A percentile compares a stretch with the other conserved stretches of the same genome.
These are phyloP conservation scores for Phytophthora fragariaefolia DNA, from an alignment of 352 stramenopile species.

Conservation along the genomic window DNA sequence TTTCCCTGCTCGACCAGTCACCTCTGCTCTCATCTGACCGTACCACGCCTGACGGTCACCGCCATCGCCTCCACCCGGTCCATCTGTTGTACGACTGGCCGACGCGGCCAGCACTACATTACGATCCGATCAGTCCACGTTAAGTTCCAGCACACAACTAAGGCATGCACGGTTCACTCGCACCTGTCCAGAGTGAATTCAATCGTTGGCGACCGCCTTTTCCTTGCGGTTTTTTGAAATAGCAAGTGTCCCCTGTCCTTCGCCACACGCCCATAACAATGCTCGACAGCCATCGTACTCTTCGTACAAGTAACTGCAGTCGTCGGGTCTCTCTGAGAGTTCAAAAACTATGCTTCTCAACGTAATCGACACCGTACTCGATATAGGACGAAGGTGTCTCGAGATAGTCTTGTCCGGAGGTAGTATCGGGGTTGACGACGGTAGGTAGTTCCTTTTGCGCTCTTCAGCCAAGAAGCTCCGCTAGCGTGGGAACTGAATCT, in stretches of 20 bases:
- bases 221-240: not conserved
- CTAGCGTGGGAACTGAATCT: too few species aligned
- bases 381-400: not conserved
- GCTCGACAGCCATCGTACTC: not conserved
- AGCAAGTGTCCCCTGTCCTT: not conserved
- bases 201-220: not conserved
- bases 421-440: too few species aligned
- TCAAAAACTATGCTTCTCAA: not conserved
- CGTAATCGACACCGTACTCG: not conserved
- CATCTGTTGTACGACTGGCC: too few species aligned
- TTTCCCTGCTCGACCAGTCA: too few species aligned
- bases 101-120: too few species aligned
- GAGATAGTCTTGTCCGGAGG: too few species aligned
- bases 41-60: too few species aligned
- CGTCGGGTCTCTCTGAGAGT: not conserved
- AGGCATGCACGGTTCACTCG: not conserved
- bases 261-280: not conserved
- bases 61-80: too few species aligned
- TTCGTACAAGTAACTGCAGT: not conserved
- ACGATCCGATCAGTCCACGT: slow-evolving; percentile 12
- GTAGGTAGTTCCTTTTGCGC: too few species aligned
- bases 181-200: not conserved
- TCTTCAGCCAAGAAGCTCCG: too few species aligned
- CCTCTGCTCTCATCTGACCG: too few species aligned
- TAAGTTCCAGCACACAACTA: not conserved